phyloP scores from a whole-genome alignment of 108 stramenopile genomes.

The Pseudonitzschia pungens region DNA sequence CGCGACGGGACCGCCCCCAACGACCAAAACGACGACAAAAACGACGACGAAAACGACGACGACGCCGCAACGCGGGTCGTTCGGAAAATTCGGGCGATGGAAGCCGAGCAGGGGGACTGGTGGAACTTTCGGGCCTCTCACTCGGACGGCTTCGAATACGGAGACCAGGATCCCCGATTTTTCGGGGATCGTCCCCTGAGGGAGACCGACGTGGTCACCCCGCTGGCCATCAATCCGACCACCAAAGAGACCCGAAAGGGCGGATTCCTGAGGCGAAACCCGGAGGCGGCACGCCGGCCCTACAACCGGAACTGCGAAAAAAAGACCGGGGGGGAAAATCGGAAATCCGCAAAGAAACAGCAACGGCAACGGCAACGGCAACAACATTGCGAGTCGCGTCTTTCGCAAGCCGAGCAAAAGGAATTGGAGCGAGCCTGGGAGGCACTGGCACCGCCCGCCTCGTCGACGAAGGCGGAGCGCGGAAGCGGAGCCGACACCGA shows the following conservation, averaged over 20 bases:
- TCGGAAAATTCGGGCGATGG: background rate
- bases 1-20: background rate
- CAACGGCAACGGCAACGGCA: too few species aligned
- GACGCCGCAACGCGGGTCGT: background rate
- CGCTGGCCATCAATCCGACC: constrained; percentile 58
- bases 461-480: background rate
- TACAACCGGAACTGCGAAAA: constrained; percentile 4
- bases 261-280: constrained; percentile 59
- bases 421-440: constrained; percentile 43
- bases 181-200: constrained; percentile 45
- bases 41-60: background rate
- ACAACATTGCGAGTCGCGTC: too few species aligned
- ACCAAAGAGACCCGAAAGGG: constrained; percentile 54
- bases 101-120: constrained; percentile 27
- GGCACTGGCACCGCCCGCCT: constrained; percentile 15
- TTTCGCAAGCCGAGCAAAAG: constrained; percentile 30
- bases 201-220: constrained; percentile 48
- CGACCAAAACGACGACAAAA: background rate
- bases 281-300: constrained; percentile 11
- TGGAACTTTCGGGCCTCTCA: constrained; percentile 62
- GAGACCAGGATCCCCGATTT: constrained; percentile 72
- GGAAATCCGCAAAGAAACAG: background rate
- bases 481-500: background rate
- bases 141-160: constrained; percentile 66
- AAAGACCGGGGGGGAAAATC: constrained; percentile 2